Evolutionary conservation across 164 flowering plant genomes (phyloP).

Genomic region (Taxillus chinensis): DNA sequence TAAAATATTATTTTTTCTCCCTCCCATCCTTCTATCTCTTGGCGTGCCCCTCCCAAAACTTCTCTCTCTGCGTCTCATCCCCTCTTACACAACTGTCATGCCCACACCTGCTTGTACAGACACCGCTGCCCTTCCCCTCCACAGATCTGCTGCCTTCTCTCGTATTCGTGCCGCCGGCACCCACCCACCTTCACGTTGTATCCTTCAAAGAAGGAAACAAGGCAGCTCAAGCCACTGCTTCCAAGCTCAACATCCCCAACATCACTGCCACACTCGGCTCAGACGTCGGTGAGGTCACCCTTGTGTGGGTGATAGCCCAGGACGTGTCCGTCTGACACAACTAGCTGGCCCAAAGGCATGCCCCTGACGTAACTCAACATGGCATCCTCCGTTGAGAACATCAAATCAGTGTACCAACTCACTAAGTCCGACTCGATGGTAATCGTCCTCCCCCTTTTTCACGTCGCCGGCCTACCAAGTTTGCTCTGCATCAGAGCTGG

Average conservation of each 20-base stretch:
- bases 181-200: no score
- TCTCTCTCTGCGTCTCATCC: no score
- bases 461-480: conserved; percentile 67
- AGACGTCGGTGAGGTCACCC: conserved; percentile 1
- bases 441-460: conserved; percentile 82
- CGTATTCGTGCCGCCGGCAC: no score
- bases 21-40: no score
- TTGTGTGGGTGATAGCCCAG: conserved; percentile 18
- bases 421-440: conserved; percentile 75
- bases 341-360: conserved; percentile 54
- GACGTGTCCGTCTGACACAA: no score
- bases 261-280: conserved; percentile 27
- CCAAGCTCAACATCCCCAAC: conserved; percentile 66
- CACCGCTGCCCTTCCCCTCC: no score
- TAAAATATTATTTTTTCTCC: no score
- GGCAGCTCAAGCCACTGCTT: conserved; percentile 59
- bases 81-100: no score
- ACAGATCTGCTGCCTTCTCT: no score
- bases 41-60: no score
- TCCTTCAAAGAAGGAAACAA: conserved; percentile 43
- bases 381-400: conserved; percentile 58
- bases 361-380: conserved; percentile 75
- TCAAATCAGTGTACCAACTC: conserved; percentile 61
- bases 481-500: conserved; percentile 71
- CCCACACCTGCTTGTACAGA: no score